Base-by-base conservation (phyloP, 2,329 filamentous ascomycete species). In the Apiospora sp. region DNA sequence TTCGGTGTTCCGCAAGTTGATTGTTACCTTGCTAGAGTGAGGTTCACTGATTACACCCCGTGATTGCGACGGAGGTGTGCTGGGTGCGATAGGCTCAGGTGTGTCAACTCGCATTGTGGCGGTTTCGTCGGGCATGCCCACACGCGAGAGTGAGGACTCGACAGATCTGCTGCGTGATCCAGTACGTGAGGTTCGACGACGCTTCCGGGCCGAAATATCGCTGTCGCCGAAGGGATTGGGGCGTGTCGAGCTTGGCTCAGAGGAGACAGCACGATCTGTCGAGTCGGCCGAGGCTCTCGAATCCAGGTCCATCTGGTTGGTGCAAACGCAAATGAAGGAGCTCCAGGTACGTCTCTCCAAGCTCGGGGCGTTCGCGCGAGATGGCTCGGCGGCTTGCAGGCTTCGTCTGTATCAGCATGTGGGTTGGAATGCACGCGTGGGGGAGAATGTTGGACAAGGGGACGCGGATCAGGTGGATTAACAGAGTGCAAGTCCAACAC, bases 191-290 rank as follows among this genome's bases (percentile, higher is more conserved):
- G 89, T 90, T 76, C 90, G 87, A 75, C 88, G 89, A 70, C 90
- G 88, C 81, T 92, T 92, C 75, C 90, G 86, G 72, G 90, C 86
- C 58, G 86, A 84, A 67, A 82, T 48, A 34, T 71, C 69, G 75
- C 89, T 87, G 81, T 91, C 89, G 82, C 91, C 86, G 80, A 92
- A 92, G 54, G 90, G 90, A 75, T 92, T 91, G 70, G 88, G 89
- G 75, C 90, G 87, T 76, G 87, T 90, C 78, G 89, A 88, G 81
- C 86, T 87, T 81, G 89, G 87, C 84, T 92, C 90, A 82, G 88
- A 88, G 78, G 89, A 91, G 82, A 86, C 85, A 79, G 88, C 87
- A 82, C 88, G 87, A 84, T 89, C 87, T 86, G 83, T 86, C 81
- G 84, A 83, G 82, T 89, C 86, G 79, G 83, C 82, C 75, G 84